Base-by-base conservation (phyloP, 306 rosid genomes). In the Begonia peltatifolia region DNA sequence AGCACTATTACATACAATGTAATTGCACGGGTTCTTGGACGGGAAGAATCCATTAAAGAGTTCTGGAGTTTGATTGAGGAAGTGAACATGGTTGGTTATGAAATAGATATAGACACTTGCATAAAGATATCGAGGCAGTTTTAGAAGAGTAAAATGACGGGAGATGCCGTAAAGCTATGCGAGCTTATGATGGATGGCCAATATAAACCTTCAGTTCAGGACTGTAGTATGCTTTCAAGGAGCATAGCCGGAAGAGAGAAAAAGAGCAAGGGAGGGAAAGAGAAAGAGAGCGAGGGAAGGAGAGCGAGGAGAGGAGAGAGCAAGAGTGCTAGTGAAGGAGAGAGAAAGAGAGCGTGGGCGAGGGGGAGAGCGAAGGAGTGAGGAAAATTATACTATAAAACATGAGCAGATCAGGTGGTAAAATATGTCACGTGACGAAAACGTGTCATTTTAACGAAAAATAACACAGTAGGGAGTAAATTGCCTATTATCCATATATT, bases 131-230 rank as follows among this genome's bases (percentile, higher is more conserved):
- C 81, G 0, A 77, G 90, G 81, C 70, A 71, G 62, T 76, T 90
- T 61, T 77, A 69, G 56, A 90, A 64, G 82, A 54, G 49, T 58
- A 74, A 47, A 75, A 67, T 83, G 92, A 53, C 76, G 55, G 86
- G 72, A 64, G 95, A 86, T 17, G 94, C 93, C 6, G 99, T 90
- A 46, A 79, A 71, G 81, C 92, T 90, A 61, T 90, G 69, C 50
- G 99, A 86, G 81, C 70, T 68, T 60, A 90, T 86, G 95, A 83
- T 90, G 94, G 92, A 86, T 73, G 71, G 99, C 53, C 68, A 87
- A 9, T 83, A 70, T 56, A 62, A 75, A 74, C 99, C 99, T 46
- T 80, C 87, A 1, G 52, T 20, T 38, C 80, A 65, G 43, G 81
- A 86, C 53, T 79, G 87, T 66, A 41, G 46, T 23, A 0, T 69